Evolutionary conservation across 2,329 filamentous ascomycete species (phyloP).

Genomic region (Chaetomium olivaceum): DNA sequence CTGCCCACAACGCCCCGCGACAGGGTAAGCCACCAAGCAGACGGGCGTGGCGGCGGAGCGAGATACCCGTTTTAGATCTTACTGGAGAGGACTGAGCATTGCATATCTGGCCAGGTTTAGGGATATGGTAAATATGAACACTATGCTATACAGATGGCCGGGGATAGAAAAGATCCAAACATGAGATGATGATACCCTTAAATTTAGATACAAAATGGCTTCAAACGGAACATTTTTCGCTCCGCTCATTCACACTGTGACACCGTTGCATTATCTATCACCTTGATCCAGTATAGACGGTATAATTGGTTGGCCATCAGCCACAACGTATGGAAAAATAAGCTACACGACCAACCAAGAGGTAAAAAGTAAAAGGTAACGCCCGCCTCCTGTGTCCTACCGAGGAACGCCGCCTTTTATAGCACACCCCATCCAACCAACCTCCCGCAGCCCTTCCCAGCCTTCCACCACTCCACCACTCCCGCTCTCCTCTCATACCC

Average conservation of each 20-base stretch:
- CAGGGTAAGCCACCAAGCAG: background rate
- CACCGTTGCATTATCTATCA: background rate
- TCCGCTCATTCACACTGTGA: background rate
- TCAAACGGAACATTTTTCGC: background rate
- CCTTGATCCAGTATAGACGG: background rate
- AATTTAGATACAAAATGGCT: background rate
- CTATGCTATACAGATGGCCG: background rate
- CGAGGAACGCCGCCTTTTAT: background rate
- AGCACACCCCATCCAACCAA: background rate
- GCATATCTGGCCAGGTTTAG: background rate
- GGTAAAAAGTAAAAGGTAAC: background rate
- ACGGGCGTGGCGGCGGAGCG: slow-evolving; percentile 30
- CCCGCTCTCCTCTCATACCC: background rate
- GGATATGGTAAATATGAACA: background rate
- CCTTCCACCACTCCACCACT: too few relatives aligned
- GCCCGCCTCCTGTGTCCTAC: background rate
- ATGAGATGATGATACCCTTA: slow-evolving; percentile 1
- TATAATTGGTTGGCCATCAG: background rate
- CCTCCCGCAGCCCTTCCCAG: background rate
- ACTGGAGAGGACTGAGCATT: slow-evolving; percentile 30
- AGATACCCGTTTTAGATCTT: slow-evolving; percentile 32
- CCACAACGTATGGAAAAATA: background rate
- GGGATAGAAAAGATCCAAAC: background rate
- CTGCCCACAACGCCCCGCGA: background rate
- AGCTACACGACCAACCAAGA: background rate